These are phyloP conservation scores for Curvularia verruculosa DNA, from an alignment of 2,329 filamentous ascomycete species.

Conservation along the genomic window DNA sequence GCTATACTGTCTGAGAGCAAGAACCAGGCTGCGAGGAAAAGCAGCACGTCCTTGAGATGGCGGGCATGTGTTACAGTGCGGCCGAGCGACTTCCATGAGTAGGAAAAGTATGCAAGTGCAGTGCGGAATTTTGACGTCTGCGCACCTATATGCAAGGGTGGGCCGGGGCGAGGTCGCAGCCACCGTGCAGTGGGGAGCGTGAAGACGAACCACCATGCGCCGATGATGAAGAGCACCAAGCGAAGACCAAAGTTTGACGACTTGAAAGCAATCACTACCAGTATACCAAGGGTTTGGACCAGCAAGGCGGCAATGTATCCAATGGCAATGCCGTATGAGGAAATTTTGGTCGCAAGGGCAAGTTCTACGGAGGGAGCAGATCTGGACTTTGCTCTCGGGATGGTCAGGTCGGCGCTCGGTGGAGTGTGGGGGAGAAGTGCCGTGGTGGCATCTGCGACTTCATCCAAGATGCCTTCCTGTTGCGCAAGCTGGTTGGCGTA, in stretches of 20 bases:
- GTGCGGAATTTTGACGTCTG: conserved; percentile 48
- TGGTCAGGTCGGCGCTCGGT: conserved; percentile 35
- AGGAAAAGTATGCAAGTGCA: conserved; percentile 75
- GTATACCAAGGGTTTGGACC: conserved; percentile 80
- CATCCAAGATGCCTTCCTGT: conserved; percentile 34
- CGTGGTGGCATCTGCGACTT: conserved; percentile 44
- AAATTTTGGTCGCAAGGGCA: conserved; percentile 85
- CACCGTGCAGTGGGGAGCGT: conserved; percentile 87
- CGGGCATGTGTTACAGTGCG: conserved; percentile 78
- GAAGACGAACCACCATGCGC: conserved; percentile 91
- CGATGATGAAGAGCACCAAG: conserved; percentile 84
- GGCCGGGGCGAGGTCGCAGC: conserved; percentile 86
- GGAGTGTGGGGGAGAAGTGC: conserved; percentile 43
- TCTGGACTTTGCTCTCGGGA: conserved; percentile 37
- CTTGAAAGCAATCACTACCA: conserved; percentile 67
- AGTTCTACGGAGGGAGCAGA: conserved; percentile 68
- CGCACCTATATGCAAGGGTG: conserved; percentile 60
- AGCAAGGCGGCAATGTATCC: conserved; percentile 88
- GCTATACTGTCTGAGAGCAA: conserved; percentile 92
- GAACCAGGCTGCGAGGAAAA: conserved; percentile 91
- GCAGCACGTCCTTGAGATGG: conserved; percentile 71
- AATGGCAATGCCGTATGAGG: conserved; percentile 89
- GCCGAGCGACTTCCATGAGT: conserved; percentile 86
- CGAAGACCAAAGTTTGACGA: conserved; percentile 84
- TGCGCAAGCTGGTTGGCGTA: conserved; percentile 36